Percentiles rank a stretch among this genome's conserved stretches.
phyloP scores from a whole-genome alignment of 176 grass and related monocot species.

The Poa pratensis region DNA sequence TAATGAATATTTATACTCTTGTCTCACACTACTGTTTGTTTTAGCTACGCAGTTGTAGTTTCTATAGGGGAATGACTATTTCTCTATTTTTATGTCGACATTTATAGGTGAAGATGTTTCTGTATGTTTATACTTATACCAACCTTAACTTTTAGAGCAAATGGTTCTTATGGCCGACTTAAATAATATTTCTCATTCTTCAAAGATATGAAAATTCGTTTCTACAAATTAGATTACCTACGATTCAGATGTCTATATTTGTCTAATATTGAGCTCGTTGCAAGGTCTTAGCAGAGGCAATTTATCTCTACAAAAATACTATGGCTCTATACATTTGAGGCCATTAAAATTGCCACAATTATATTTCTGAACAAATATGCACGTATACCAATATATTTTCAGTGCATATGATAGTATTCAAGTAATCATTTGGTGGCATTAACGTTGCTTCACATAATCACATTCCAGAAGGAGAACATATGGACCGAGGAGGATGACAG shows the following conservation, averaged over 20 bases:
- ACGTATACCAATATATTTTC: background rate
- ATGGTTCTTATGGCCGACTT: background rate
- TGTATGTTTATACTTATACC: background rate
- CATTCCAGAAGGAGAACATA: constrained; percentile 57
- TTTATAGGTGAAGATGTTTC: background rate
- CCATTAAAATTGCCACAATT: background rate
- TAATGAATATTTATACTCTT: background rate
- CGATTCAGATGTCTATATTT: background rate
- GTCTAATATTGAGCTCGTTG: background rate
- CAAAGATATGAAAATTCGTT: background rate
- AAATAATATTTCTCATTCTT: background rate
- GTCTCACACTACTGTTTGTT: background rate
- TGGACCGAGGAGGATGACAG: constrained; percentile 75
- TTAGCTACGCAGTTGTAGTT: background rate
- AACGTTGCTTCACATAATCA: constrained; percentile 20
- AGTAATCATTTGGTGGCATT: background rate
- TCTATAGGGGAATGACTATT: background rate
- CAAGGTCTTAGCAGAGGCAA: background rate
- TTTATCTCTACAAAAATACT: background rate
- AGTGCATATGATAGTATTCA: background rate
- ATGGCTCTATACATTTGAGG: background rate
- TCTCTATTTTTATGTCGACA: background rate
- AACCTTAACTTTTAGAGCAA: background rate
- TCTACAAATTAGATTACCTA: background rate
- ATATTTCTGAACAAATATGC: background rate